Evolutionary conservation across 108 stramenopile species (phyloP).

Genomic region (Pseudonitzschia pungens): DNA sequence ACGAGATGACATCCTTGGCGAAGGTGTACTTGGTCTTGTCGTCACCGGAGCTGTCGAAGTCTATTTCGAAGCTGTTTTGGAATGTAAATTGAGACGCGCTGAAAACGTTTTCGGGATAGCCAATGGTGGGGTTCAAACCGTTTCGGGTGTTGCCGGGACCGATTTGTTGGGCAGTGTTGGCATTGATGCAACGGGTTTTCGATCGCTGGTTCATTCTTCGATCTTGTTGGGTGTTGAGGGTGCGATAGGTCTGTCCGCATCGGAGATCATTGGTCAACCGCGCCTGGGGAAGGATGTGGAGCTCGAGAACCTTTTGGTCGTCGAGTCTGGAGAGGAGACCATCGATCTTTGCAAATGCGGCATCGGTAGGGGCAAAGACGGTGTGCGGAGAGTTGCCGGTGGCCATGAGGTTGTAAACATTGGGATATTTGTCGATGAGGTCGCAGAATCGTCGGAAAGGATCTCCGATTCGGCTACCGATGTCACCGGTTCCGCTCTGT

Average conservation of each 20-base stretch:
- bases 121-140: constrained; percentile 4
- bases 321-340: constrained; percentile 1
- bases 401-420: background rate
- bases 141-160: constrained; percentile 2
- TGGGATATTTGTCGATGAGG: constrained; percentile 1
- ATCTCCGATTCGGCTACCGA: background rate
- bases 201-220: background rate
- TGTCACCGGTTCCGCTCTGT: background rate
- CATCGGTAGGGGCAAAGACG: constrained; percentile 11
- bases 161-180: background rate
- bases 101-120: constrained; percentile 2
- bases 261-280: background rate
- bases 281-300: constrained; percentile 11
- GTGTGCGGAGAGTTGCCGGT: constrained; percentile 1
- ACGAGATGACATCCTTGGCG: constrained; percentile 3
- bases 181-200: constrained; percentile 9
- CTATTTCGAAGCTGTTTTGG: background rate
- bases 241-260: constrained; percentile 12
- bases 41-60: background rate
- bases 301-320: constrained; percentile 2
- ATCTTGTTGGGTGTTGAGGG: constrained; percentile 4
- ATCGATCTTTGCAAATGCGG: constrained; percentile 1
- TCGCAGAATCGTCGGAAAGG: constrained; percentile 8
- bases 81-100: background rate
- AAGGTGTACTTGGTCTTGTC: background rate